Evolutionary conservation across 2,329 filamentous ascomycete species (phyloP).

Genomic region (Penicillium digitatum): DNA sequence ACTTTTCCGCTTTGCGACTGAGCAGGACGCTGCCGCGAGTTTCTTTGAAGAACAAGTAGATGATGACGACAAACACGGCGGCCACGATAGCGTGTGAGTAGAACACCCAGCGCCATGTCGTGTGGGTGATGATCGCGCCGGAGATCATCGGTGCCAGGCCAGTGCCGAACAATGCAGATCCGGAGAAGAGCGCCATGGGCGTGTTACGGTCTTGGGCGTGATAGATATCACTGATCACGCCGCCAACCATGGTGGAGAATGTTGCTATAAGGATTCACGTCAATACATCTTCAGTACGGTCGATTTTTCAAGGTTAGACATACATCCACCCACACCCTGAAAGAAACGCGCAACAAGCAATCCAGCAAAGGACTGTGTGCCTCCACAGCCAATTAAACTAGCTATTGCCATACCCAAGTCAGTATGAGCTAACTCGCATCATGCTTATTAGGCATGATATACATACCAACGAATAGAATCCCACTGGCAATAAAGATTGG

Average conservation of each 20-base stretch:
- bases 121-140: constrained; percentile 63
- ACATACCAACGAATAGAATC: constrained; percentile 59
- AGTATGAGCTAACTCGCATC: not conserved
- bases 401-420: constrained; percentile 24
- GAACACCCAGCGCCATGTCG: constrained; percentile 81
- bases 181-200: constrained; percentile 87
- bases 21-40: constrained; percentile 77
- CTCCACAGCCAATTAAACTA: constrained; percentile 69
- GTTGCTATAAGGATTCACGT: constrained; percentile 36
- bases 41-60: constrained; percentile 72
- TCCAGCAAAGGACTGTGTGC: constrained; percentile 64
- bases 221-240: constrained; percentile 84
- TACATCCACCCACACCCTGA: constrained; percentile 70
- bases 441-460: not conserved
- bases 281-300: not conserved
- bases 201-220: constrained; percentile 74
- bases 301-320: constrained; percentile 31
- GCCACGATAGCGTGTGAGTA: constrained; percentile 76
- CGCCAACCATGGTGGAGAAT: constrained; percentile 89
- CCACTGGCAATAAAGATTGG: constrained; percentile 76
- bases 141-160: constrained; percentile 71
- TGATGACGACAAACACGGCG: constrained; percentile 58
- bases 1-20: constrained; percentile 64
- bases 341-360: constrained; percentile 75
- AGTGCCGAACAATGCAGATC: constrained; percentile 71